These are phyloP conservation scores for Solanum neorickii DNA, from an alignment of 257 asterid genomes.

Conservation along the genomic window DNA sequence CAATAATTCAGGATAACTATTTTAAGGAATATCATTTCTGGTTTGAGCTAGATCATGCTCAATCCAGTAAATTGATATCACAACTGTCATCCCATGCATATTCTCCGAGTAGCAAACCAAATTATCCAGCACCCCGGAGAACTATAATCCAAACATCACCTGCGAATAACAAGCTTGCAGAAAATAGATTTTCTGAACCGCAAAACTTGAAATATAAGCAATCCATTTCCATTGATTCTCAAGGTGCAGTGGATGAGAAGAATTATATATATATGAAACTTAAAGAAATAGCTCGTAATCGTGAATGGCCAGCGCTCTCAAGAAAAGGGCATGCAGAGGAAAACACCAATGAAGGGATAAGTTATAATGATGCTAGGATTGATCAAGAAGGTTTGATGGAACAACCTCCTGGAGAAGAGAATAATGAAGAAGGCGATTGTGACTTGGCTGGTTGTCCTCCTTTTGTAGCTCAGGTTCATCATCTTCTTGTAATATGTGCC, in stretches of 20 bases:
- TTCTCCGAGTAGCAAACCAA: constrained; percentile 25
- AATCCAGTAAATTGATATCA: constrained; percentile 51
- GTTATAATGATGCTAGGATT: constrained; percentile 11
- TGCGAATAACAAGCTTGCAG: constrained; percentile 12
- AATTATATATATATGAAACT: constrained; percentile 37
- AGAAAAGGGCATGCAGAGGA: constrained; percentile 6
- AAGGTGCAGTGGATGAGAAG: constrained; percentile 22
- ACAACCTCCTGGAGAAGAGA: constrained; percentile 12
- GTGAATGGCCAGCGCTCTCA: constrained; percentile 9
- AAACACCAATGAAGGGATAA: constrained; percentile 14
- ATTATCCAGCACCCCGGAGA: constrained; percentile 7
- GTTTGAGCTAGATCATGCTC: constrained; percentile 83
- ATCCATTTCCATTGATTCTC: constrained; percentile 15
- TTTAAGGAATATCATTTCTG: constrained; percentile 38
- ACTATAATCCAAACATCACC: not conserved
- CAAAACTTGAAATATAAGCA: constrained; percentile 11
- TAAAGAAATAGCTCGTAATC: constrained; percentile 30
- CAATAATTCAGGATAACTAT: constrained; percentile 58
- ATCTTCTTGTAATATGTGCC: not conserved
- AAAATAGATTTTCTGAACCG: constrained; percentile 16
- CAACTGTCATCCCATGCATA: constrained; percentile 35
- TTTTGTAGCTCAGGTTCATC: constrained; percentile 40
- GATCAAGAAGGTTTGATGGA: constrained; percentile 14
- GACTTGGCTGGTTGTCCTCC: constrained; percentile 26
- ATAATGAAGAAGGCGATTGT: constrained; percentile 13